These are phyloP conservation scores for Plasmopara viticola DNA, from an alignment of 352 stramenopile species.

Conservation along the genomic window DNA sequence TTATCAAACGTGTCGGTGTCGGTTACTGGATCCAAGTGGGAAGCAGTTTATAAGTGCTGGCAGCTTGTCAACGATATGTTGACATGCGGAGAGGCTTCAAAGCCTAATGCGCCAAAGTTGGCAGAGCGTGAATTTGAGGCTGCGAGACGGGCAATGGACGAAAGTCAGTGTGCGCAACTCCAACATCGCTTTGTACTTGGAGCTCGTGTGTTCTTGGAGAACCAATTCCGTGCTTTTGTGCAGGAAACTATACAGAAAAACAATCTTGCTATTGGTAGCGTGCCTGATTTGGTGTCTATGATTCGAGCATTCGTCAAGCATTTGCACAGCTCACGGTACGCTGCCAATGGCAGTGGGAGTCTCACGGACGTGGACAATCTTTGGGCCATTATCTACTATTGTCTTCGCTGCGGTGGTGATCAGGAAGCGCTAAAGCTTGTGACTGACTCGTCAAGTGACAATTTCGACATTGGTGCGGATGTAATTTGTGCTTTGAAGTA, in stretches of 20 bases:
- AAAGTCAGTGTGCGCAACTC: constrained; percentile 34
- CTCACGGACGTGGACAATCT: constrained; percentile 44
- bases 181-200: constrained; percentile 58
- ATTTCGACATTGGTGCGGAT: constrained; percentile 47
- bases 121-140: constrained; percentile 53
- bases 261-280: constrained; percentile 56
- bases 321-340: constrained; percentile 62
- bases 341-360: constrained; percentile 28
- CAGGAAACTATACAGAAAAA: constrained; percentile 77
- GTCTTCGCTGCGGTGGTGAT: constrained; percentile 62
- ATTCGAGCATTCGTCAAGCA: constrained; percentile 76
- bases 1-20: constrained; percentile 49
- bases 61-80: constrained; percentile 68
- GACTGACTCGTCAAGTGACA: constrained; percentile 30
- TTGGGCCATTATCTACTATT: constrained; percentile 80
- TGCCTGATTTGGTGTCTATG: constrained; percentile 62
- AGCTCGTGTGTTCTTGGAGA: constrained; percentile 69
- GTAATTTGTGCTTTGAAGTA: constrained; percentile 56
- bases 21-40: constrained; percentile 60
- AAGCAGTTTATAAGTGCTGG: constrained; percentile 77
- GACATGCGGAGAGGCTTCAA: constrained; percentile 38
- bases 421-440: constrained; percentile 62
- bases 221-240: constrained; percentile 69
- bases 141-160: constrained; percentile 24
- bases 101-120: constrained; percentile 33